phyloP scores from a whole-genome alignment of 305 asterid species.

The Fraxinus nigra region DNA sequence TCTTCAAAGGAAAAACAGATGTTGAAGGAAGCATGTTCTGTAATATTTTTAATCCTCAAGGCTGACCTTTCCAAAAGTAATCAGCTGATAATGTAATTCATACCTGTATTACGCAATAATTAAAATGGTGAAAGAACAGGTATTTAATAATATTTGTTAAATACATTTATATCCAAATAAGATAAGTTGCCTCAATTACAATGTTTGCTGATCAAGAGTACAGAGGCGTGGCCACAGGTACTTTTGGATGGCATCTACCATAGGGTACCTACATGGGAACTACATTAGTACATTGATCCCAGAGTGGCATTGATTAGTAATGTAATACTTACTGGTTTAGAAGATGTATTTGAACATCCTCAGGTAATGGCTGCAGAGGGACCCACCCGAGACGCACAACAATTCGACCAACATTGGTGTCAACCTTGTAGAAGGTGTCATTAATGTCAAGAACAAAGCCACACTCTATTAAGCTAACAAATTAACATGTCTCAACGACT shows the following conservation, averaged over 20 bases:
- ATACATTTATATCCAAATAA: background rate
- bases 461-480: background rate
- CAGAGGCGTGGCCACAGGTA: conserved; percentile 63
- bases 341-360: conserved; percentile 42
- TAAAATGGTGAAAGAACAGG: background rate
- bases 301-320: background rate
- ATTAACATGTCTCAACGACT: background rate
- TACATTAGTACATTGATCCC: background rate
- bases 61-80: conserved; percentile 63
- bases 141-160: background rate
- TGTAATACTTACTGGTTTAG: conserved; percentile 38
- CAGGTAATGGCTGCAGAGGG: conserved; percentile 55
- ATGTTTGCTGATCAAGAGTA: conserved; percentile 7
- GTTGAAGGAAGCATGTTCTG: background rate
- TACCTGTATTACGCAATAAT: conserved; percentile 42
- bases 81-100: conserved; percentile 56
- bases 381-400: conserved; percentile 68
- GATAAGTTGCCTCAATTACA: conserved; percentile 37
- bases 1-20: background rate
- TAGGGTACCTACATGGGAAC: conserved; percentile 51
- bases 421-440: conserved; percentile 42
- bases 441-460: background rate
- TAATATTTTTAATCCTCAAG: background rate
- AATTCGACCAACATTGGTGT: conserved; percentile 60
- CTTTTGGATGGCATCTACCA: conserved; percentile 46